A percentile compares a stretch with the other conserved stretches of the same genome.
phyloP scores from a whole-genome alignment of 805 yeast species.

The Myxozyma mucilagina region DNA sequence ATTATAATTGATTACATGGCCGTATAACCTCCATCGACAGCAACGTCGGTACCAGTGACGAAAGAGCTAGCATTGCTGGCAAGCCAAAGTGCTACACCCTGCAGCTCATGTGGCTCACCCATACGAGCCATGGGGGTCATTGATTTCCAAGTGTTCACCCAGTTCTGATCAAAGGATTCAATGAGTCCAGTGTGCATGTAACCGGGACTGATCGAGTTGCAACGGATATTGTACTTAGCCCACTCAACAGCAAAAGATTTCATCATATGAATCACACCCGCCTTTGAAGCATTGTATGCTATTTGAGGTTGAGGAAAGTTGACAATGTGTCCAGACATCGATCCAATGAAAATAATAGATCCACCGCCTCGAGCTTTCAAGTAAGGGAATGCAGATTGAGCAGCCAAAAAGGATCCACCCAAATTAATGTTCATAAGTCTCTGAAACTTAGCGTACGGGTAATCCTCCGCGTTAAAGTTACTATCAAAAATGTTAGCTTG shows the following conservation, averaged over 20 bases:
- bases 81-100: conserved; percentile 72
- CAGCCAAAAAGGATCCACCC: conserved; percentile 63
- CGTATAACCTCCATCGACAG: conserved; percentile 85
- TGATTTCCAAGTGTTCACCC: conserved; percentile 56
- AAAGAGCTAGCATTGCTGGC: conserved; percentile 73
- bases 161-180: conserved; percentile 48
- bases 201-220: conserved; percentile 66
- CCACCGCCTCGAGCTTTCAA: conserved; percentile 62
- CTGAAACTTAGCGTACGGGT: conserved; percentile 69
- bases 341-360: conserved; percentile 63
- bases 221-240: conserved; percentile 67
- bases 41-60: conserved; percentile 81
- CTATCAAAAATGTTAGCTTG: conserved; percentile 52
- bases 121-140: conserved; percentile 57
- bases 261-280: conserved; percentile 65
- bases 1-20: conserved; percentile 57
- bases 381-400: conserved; percentile 64
- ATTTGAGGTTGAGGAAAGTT: conserved; percentile 71
- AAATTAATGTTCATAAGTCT: conserved; percentile 62
- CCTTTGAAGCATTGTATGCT: conserved; percentile 71
- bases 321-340: conserved; percentile 69
- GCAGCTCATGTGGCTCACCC: conserved; percentile 83
- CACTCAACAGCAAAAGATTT: conserved; percentile 68
- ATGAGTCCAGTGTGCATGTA: conserved; percentile 64
- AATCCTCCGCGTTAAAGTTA: conserved; percentile 64